phyloP scores from a whole-genome alignment of 495 filamentous ascomycete genomes.

The Hypoxylon trugodes region DNA sequence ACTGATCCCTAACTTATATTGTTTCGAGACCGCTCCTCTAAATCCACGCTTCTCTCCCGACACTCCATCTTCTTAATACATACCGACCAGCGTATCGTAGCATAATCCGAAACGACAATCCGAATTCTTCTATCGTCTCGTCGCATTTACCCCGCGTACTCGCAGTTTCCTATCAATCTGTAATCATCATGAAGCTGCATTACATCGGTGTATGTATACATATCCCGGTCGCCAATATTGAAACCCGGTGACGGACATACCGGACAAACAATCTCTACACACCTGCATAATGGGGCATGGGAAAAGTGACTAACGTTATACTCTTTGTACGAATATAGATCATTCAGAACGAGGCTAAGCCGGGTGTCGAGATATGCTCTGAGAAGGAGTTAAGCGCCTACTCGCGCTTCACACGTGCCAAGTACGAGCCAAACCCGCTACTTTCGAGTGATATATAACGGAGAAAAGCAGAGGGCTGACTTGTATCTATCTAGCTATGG shows the following conservation, averaged over 20 bases:
- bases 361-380: slow-evolving; percentile 79
- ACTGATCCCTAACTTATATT: slow-evolving; percentile 6
- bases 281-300: not conserved
- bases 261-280: not conserved
- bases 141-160: not conserved
- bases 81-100: slow-evolving; percentile 7
- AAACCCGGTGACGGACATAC: slow-evolving; percentile 21
- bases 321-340: slow-evolving; percentile 60
- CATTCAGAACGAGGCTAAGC: slow-evolving; percentile 80
- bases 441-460: not conserved
- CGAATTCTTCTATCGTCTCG: not conserved
- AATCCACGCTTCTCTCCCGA: slow-evolving; percentile 3
- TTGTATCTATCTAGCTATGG: slow-evolving; percentile 50
- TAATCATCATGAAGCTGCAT: slow-evolving; percentile 89
- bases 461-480: slow-evolving; percentile 24
- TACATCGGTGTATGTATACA: slow-evolving; percentile 81
- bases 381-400: slow-evolving; percentile 84
- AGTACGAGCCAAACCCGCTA: slow-evolving; percentile 54
- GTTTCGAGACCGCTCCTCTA: slow-evolving; percentile 9
- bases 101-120: slow-evolving; percentile 1
- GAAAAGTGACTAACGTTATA: slow-evolving; percentile 6
- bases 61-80: not conserved
- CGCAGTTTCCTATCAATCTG: slow-evolving; percentile 30
- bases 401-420: slow-evolving; percentile 78
- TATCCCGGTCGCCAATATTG: slow-evolving; percentile 2